Base-by-base conservation (phyloP, 140 eudicot genomes). In the Oenanthe javanica region DNA sequence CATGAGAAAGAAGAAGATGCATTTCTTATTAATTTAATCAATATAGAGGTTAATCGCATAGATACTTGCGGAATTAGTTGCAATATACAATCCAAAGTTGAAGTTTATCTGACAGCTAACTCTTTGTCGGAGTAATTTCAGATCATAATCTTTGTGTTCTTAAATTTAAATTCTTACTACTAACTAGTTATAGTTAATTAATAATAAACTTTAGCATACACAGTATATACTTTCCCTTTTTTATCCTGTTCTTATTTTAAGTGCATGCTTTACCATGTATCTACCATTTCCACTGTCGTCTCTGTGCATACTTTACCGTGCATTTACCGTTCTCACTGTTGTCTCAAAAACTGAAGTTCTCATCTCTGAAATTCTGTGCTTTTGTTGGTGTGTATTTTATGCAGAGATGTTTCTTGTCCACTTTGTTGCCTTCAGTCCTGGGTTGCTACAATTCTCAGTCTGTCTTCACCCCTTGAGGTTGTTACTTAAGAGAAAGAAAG, bases 331-430 rank as follows among this genome's bases (percentile, higher is more conserved):
- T 51, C 55, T 51, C 55, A 51, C 55, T 51, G 55, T 51, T 12
- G 55, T 51, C 4, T 21, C 23, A 6, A 6, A 19, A 5, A 57
- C 6, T 16, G 7, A 57, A 4, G 66, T 57, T 57, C 12, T 21
- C 12, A 18, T 57, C 10, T 57, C 27, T 57, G 12, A 57, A 57
- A 21, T 21, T 57, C 11, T n/a, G 31, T 19, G 31, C 27, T 5
- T 57, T 21, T 57, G 27, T 57, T 21, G 21, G 66, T 57, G 66
- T 57, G 27, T 57, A 10, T 19, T 2, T 57, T 11, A 11, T 94
- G 98, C 81, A 89, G 89, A 86, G 98, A 92, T 75, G 82, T 94
- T 94, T 83, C 90, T 94, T 70, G 90, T 94, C 5, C 82, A 90
- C 88, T 94, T 94, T 83, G 82, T 90, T 83, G 36, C 36, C 36